Evolutionary conservation across 805 yeast genomes (phyloP).

Genomic region (Nakazawaea ishiwadae): DNA sequence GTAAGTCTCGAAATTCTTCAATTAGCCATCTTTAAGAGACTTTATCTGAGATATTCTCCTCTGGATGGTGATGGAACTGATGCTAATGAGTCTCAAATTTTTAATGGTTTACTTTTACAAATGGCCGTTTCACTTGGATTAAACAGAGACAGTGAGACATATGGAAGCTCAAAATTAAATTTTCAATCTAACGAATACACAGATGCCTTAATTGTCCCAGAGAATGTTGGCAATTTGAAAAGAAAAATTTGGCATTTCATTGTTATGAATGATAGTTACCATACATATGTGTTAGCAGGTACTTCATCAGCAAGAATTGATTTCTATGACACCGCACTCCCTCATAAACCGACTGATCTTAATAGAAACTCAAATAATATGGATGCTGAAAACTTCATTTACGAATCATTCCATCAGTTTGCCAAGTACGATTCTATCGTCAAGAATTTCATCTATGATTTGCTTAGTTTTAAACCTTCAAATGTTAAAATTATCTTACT

Average conservation of each 20-base stretch:
- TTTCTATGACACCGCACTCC: constrained; percentile 16
- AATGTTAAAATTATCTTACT: not conserved
- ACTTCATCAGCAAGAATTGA: constrained; percentile 16
- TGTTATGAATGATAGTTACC: constrained; percentile 20
- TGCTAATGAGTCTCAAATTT: constrained; percentile 34
- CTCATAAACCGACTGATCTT: constrained; percentile 13
- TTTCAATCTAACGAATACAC: not conserved
- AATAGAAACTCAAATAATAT: constrained; percentile 13
- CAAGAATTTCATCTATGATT: constrained; percentile 5
- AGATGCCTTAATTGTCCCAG: not conserved
- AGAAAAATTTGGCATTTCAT: constrained; percentile 24
- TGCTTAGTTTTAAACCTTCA: not conserved
- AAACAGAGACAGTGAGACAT: constrained; percentile 31
- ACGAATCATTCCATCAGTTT: constrained; percentile 17
- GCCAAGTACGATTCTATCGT: constrained; percentile 16
- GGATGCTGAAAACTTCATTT: constrained; percentile 18
- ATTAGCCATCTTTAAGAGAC: constrained; percentile 32
- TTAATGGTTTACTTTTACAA: constrained; percentile 30
- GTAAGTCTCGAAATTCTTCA: constrained; percentile 39
- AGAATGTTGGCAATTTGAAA: constrained; percentile 19
- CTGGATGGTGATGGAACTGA: constrained; percentile 48
- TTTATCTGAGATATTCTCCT: constrained; percentile 38
- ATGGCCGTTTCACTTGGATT: constrained; percentile 42
- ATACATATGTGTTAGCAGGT: constrained; percentile 20
- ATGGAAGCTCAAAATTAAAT: constrained; percentile 5